Conservation (phyloP, 108 stramenopile species). For the Nitzschia putrida region DNA sequence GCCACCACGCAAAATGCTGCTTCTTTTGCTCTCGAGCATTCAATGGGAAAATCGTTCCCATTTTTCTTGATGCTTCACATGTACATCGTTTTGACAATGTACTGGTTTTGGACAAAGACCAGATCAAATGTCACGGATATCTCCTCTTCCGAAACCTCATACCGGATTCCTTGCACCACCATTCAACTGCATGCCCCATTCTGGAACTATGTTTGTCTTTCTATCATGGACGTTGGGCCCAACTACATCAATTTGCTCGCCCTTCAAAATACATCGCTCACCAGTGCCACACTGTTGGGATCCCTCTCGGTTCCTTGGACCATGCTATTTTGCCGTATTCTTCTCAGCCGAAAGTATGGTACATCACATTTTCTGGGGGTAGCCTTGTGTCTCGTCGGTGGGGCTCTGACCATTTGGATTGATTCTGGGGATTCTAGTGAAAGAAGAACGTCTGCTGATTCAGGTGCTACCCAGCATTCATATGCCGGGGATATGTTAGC, state of each 20-base stretch:
- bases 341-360: slow-evolving; percentile 52
- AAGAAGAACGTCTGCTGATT: neutral
- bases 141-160: neutral
- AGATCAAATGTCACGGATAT: no score
- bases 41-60: slow-evolving; percentile 33
- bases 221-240: slow-evolving; percentile 71
- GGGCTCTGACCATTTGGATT: slow-evolving; percentile 39
- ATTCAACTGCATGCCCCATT: slow-evolving; percentile 38
- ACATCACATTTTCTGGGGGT: slow-evolving; percentile 49
- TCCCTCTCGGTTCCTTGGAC: slow-evolving; percentile 83
- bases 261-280: slow-evolving; percentile 80
- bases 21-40: slow-evolving; percentile 60
- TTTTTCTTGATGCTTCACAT: slow-evolving; percentile 36
- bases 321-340: slow-evolving; percentile 72
- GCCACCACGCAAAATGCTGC: slow-evolving; percentile 62
- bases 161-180: slow-evolving; percentile 35
- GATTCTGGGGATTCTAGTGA: slow-evolving; percentile 25
- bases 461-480: slow-evolving; percentile 34
- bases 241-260: slow-evolving; percentile 69
- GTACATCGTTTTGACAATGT: slow-evolving; percentile 33
- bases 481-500: slow-evolving; percentile 63
- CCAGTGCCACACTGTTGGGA: slow-evolving; percentile 80
- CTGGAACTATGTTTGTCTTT: slow-evolving; percentile 54
- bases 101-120: slow-evolving; percentile 9
- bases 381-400: slow-evolving; percentile 48